Evolutionary conservation across 1,139 yeast species (phyloP).

Genomic region (Lodderomyces metapsilosis): DNA sequence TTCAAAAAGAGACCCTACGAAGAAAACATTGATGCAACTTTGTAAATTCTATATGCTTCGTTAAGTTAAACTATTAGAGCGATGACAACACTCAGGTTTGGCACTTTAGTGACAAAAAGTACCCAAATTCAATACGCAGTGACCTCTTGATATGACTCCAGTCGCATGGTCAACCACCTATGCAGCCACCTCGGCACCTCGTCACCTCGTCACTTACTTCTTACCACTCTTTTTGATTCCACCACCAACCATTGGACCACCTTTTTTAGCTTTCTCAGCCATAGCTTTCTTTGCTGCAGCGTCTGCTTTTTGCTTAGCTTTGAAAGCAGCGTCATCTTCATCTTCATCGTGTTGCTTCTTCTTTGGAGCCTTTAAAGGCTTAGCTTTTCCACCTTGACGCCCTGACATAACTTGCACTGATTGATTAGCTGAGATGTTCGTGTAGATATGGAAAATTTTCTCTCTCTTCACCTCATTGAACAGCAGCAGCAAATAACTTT

Average conservation of each 20-base stretch:
- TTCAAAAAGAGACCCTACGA: no score
- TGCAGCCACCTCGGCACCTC: no score
- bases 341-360: slow-evolving; percentile 71
- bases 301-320: slow-evolving; percentile 92
- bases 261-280: slow-evolving; percentile 83
- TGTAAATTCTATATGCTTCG: not conserved
- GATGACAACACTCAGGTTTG: no score
- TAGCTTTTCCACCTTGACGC: slow-evolving; percentile 74
- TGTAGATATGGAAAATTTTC: slow-evolving; percentile 2
- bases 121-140: no score
- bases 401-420: slow-evolving; percentile 49
- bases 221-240: slow-evolving; percentile 90
- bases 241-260: slow-evolving; percentile 90
- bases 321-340: slow-evolving; percentile 87
- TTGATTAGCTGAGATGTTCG: not conserved
- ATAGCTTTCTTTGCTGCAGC: slow-evolving; percentile 90
- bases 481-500: not conserved
- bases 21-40: not conserved
- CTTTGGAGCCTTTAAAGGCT: slow-evolving; percentile 69
- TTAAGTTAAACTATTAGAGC: no score
- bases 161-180: no score
- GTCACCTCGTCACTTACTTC: no score
- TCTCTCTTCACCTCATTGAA: not conserved
- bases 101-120: no score
- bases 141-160: no score